phyloP scores from a whole-genome alignment of 345 rosid species.

The Sisymbrium altissimum region DNA sequence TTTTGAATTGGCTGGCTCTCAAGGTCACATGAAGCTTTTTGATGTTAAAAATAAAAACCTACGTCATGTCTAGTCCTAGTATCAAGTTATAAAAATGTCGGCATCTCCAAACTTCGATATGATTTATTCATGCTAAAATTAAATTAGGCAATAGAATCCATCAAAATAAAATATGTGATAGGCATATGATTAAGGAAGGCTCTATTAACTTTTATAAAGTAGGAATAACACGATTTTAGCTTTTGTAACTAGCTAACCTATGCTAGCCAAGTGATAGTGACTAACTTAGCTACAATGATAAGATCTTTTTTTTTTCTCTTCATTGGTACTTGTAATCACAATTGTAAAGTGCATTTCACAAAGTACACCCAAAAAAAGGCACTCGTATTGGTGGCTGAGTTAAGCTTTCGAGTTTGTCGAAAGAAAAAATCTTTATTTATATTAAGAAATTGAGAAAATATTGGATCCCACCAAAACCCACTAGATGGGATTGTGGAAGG shows the following conservation, averaged over 20 bases:
- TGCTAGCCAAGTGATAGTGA: conserved; percentile 30
- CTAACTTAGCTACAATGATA: conserved; percentile 29
- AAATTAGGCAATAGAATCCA: conserved; percentile 27
- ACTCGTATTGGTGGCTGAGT: conserved; percentile 28
- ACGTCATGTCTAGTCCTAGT: neutral
- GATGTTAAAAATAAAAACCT: too few species aligned
- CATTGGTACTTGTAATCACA: conserved; percentile 34
- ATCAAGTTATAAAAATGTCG: conserved; percentile 6
- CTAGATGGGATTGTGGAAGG: conserved; percentile 19
- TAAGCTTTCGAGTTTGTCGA: conserved; percentile 21
- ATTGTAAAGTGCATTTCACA: conserved; percentile 32
- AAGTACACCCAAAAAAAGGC: conserved; percentile 13
- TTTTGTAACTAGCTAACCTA: conserved; percentile 24
- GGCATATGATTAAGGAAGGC: conserved; percentile 25
- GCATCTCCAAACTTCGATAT: neutral
- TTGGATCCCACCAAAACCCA: conserved; percentile 38
- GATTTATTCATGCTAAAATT: neutral
- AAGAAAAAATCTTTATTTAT: neutral
- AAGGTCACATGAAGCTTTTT: too few species aligned
- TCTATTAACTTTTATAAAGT: conserved; percentile 28
- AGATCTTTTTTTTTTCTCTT: conserved; percentile 3
- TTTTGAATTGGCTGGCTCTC: too few species aligned
- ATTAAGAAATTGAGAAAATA: neutral
- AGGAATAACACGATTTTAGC: conserved; percentile 24
- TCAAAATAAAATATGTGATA: conserved; percentile 26